Base-by-base conservation (phyloP, 768 basidiomycete species). In the Saitozyma sp. region DNA sequence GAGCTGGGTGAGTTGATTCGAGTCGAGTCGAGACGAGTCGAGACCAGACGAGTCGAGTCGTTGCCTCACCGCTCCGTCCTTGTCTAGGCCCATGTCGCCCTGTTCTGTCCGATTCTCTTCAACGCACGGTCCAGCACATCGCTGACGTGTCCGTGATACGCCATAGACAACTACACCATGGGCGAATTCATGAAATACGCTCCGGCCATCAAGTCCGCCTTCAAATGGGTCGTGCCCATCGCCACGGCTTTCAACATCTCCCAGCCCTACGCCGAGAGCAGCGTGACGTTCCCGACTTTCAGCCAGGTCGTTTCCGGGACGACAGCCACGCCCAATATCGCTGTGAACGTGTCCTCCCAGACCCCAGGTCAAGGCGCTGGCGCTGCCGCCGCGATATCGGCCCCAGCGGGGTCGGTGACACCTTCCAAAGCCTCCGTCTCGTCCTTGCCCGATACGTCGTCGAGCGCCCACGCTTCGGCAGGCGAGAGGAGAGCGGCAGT, bases 141-240 rank as follows among this genome's bases (percentile, higher is more conserved):
- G 29, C 29, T 29, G 29, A 29, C 29, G 2, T 29, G 5, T 29
- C 29, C 29, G 29, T 5, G 29, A 29, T 11, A 6, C 45, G 45
- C n/a, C 45, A 43, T 41, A 75, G 73, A 59, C 73, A 79, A 77
- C 65, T 75, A 68, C 59, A 79, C 78, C 20, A 80, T 80, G 78
- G 11, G 49, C n/a, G 71, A 78, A 41, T 69, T 67, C 59, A 54
- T 73, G 19, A 59, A 61, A 17, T 58, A 63, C 50, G 63, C 71
- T 14, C 68, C 75, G 40, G 55, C 57, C 56, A 70, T 79, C 56
- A 68, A 72, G 62, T 41, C 63, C 14, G 68, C 70, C 4, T 79
- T 79, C 67, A 68, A 67, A 41, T 45, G 71, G 49, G 65, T 80
- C 53, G 73, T 70, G 6, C 77, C 79, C 19, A 64, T 80, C 42